Percentiles rank a stretch among this genome's conserved stretches.
phyloP scores from a whole-genome alignment of 2,329 filamentous ascomycete species.

The Aphanocladium album region DNA sequence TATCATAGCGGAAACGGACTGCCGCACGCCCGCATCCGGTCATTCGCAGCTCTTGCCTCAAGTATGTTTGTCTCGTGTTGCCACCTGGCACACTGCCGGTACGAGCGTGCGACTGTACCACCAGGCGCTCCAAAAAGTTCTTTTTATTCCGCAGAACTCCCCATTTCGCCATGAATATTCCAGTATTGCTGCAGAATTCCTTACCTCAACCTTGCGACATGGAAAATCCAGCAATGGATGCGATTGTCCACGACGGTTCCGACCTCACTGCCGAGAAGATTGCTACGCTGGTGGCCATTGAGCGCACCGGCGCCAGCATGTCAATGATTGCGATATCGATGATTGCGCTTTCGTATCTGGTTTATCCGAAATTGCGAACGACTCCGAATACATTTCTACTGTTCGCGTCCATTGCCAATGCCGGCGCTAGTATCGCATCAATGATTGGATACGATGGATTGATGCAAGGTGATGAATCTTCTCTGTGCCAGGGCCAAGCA shows the following conservation, averaged over 20 bases:
- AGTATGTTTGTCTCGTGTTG: conserved; percentile 7
- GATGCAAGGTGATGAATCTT: conserved; percentile 43
- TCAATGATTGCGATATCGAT: conserved; percentile 47
- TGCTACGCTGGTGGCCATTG: conserved; percentile 43
- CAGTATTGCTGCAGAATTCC: background rate
- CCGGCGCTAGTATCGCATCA: conserved; percentile 58
- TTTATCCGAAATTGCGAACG: conserved; percentile 48
- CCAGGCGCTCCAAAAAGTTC: background rate
- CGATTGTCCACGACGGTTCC: background rate
- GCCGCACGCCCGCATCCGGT: background rate
- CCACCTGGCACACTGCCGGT: conserved; percentile 9
- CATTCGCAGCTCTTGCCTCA: conserved; percentile 11
- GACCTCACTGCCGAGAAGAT: conserved; percentile 33
- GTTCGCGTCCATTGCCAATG: conserved; percentile 33
- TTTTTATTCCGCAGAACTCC: background rate
- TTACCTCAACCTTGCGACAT: background rate
- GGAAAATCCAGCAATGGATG: background rate
- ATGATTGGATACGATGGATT: conserved; percentile 66
- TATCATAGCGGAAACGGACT: background rate
- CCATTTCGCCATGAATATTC: background rate
- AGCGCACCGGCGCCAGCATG: conserved; percentile 48
- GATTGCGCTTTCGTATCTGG: conserved; percentile 44
- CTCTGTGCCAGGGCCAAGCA: conserved; percentile 57
- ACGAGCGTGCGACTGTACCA: conserved; percentile 3
- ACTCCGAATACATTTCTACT: conserved; percentile 50